Evolutionary conservation across 176 grass and related monocot species (phyloP).

Genomic region (Olyra latifolia): DNA sequence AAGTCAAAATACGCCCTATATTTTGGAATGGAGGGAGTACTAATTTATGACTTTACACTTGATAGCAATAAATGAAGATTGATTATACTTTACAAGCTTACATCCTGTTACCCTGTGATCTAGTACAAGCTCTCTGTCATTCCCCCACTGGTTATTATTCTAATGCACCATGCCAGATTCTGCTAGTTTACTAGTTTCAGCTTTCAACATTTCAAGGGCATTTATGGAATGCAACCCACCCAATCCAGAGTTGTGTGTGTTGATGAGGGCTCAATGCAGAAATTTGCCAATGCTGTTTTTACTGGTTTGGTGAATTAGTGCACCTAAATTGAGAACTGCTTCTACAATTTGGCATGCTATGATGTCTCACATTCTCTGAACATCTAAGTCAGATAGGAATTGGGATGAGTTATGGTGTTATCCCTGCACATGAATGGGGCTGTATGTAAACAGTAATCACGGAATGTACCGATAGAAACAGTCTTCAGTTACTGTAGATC

Average conservation of each 20-base stretch:
- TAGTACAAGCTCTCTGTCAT: background rate
- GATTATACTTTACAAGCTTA: background rate
- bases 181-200: background rate
- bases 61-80: background rate
- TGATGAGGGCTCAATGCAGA: background rate
- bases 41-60: background rate
- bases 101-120: background rate
- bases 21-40: no score
- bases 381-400: background rate
- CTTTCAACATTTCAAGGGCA: background rate
- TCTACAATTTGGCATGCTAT: background rate
- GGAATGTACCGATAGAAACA: no score
- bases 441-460: no score
- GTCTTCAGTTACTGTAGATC: no score
- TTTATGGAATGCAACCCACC: background rate
- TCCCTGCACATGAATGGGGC: no score
- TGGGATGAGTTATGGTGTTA: no score
- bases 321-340: background rate
- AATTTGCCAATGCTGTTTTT: background rate
- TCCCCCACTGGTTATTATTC: background rate
- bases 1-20: no score
- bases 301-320: background rate
- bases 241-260: background rate
- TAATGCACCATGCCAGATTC: slow-evolving; percentile 6
- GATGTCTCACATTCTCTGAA: background rate